Conservation (phyloP, 73 alveolate genomes). For the Paramecium sonneborni region DNA sequence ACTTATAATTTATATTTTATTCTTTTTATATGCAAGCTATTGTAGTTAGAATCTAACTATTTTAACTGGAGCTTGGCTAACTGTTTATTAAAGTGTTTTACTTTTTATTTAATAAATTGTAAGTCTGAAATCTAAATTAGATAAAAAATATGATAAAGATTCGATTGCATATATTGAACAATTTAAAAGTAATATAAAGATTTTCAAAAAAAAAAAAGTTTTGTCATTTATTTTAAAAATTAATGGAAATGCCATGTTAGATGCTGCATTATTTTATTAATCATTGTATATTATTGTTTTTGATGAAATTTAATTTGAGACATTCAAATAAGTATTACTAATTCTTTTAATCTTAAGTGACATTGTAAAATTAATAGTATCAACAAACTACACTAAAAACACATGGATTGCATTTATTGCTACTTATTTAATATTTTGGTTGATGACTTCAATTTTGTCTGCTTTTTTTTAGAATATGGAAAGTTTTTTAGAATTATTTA, state of each 20-base stretch:
- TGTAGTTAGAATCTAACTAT: background rate
- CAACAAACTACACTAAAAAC: background rate
- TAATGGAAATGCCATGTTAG: conserved; percentile 59
- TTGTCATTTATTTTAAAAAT: conserved; percentile 22
- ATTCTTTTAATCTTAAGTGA: conserved; percentile 15
- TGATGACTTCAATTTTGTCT: background rate
- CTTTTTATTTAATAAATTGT: conserved; percentile 23
- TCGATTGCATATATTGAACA: background rate
- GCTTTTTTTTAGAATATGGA: conserved; percentile 18
- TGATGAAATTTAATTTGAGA: background rate
- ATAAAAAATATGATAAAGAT: background rate
- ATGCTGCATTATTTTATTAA: background rate
- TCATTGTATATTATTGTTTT: background rate
- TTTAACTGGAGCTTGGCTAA: background rate
- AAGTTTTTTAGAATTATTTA: background rate
- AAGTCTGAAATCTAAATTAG: conserved; percentile 10
- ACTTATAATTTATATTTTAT: background rate
- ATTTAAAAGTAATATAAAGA: background rate
- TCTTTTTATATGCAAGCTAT: background rate
- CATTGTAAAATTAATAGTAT: conserved; percentile 5
- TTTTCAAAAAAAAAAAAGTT: conserved; percentile 13
- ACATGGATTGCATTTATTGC: background rate
- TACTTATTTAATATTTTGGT: conserved; percentile 21
- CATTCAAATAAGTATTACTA: background rate
- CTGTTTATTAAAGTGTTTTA: conserved; percentile 27